Percentiles rank a stretch among this genome's conserved stretches.
Evolutionary conservation across 768 basidiomycete genomes (phyloP).

Genomic region (Macrolepiota dolichaula): DNA sequence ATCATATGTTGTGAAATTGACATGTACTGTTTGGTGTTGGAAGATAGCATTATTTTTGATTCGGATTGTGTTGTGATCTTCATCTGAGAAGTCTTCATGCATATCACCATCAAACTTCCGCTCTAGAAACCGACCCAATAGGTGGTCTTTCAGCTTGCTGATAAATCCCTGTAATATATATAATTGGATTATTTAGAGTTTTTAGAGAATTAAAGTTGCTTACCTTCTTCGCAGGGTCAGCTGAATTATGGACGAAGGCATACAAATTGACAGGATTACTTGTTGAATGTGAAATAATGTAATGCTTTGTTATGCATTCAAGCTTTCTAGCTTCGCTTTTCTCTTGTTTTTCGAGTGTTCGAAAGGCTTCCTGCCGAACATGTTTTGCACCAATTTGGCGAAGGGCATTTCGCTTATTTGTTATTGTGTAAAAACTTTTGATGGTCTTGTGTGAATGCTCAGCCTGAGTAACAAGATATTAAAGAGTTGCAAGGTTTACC

Average conservation of each 20-base stretch:
- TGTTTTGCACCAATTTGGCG: neutral
- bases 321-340: neutral
- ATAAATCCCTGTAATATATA: conserved; percentile 21
- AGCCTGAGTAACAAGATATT: no score
- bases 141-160: conserved; percentile 30
- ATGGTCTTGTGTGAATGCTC: neutral
- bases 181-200: no score
- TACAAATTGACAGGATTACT: neutral
- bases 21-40: conserved; percentile 11
- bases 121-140: conserved; percentile 25
- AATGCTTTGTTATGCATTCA: neutral
- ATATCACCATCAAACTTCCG: conserved; percentile 12
- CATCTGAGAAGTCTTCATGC: conserved; percentile 10
- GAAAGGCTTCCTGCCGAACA: neutral
- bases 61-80: conserved; percentile 3
- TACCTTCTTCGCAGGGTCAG: neutral
- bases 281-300: neutral
- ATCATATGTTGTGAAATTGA: conserved; percentile 21
- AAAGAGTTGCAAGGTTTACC: no score
- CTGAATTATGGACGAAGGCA: neutral
- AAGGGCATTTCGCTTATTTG: neutral
- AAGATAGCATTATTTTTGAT: conserved; percentile 13
- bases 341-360: neutral
- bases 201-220: neutral
- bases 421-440: neutral